Conservation (phyloP, 2,329 filamentous ascomycete genomes). For the Parastagonospora avenae region DNA sequence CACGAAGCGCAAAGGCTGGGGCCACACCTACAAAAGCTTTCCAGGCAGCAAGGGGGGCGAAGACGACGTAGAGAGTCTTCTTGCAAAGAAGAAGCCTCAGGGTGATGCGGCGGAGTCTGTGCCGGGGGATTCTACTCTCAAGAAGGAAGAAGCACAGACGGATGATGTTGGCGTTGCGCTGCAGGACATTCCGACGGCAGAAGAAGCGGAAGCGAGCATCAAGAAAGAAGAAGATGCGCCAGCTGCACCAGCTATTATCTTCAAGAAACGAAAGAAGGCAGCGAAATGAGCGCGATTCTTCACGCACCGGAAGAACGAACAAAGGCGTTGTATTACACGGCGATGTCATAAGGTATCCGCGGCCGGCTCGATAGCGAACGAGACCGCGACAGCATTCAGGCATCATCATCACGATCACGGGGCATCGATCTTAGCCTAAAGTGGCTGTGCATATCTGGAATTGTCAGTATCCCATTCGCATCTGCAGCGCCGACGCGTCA, state of each 20-base stretch:
- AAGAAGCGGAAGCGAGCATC: constrained; percentile 24
- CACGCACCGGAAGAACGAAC: too few species aligned
- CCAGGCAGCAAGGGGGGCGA: constrained; percentile 55
- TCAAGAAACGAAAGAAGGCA: constrained; percentile 82
- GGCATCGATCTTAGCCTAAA: too few species aligned
- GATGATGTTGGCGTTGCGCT: constrained; percentile 22
- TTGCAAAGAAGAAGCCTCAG: constrained; percentile 38
- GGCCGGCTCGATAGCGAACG: too few species aligned
- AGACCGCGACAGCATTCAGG: too few species aligned
- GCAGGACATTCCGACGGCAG: constrained; percentile 37
- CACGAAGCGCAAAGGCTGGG: constrained; percentile 51
- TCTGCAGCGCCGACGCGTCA: too few species aligned
- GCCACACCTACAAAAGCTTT: constrained; percentile 52
- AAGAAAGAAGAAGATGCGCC: constrained; percentile 30
- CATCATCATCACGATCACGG: too few species aligned
- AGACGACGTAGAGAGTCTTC: constrained; percentile 70
- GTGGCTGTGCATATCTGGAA: too few species aligned
- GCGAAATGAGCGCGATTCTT: constrained; percentile 46
- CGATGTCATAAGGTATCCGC: too few species aligned
- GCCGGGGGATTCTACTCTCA: constrained; percentile 50
- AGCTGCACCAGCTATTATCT: constrained; percentile 61
- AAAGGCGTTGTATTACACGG: too few species aligned
- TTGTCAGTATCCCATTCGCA: too few species aligned
- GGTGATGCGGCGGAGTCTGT: constrained; percentile 32
- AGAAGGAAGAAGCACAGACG: constrained; percentile 19